Evolutionary conservation across 2,329 filamentous ascomycete species (phyloP).

Genomic region (Colletotrichum agaves): DNA sequence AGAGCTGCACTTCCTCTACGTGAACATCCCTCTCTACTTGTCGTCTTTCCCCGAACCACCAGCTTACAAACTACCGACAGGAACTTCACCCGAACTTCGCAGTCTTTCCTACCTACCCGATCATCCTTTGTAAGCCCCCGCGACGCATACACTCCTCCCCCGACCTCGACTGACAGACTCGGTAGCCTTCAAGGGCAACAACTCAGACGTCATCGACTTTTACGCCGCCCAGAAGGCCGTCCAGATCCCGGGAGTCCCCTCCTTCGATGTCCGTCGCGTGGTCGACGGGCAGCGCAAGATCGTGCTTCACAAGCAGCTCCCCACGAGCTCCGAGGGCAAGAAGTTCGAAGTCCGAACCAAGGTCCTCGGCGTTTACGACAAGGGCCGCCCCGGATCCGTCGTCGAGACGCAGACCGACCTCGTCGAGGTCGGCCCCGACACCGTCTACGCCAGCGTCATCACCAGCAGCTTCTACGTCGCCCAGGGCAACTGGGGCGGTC

Average conservation of each 20-base stretch:
- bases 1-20: constrained; percentile 93
- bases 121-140: constrained; percentile 74
- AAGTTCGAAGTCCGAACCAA: constrained; percentile 82
- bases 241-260: constrained; percentile 79
- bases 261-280: constrained; percentile 78
- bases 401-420: constrained; percentile 82
- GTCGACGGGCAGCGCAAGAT: constrained; percentile 88
- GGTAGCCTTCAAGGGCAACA: constrained; percentile 78
- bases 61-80: constrained; percentile 52
- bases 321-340: constrained; percentile 74
- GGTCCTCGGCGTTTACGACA: constrained; percentile 89
- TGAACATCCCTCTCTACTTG: constrained; percentile 53
- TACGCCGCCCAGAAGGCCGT: constrained; percentile 75
- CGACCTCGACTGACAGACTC: constrained; percentile 22
- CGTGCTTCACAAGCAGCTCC: constrained; percentile 80
- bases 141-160: background rate
- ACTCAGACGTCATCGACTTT: constrained; percentile 85
- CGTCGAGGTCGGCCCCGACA: constrained; percentile 74
- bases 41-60: background rate
- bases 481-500: constrained; percentile 86
- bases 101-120: constrained; percentile 89
- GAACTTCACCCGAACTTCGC: constrained; percentile 89
- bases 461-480: constrained; percentile 83
- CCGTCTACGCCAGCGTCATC: constrained; percentile 76
- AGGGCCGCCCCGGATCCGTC: constrained; percentile 84